Percentiles rank a stretch among this genome's conserved stretches.
Conservation (phyloP, 106 monocot genomes). For the Phalaenopsis equestris region DNA sequence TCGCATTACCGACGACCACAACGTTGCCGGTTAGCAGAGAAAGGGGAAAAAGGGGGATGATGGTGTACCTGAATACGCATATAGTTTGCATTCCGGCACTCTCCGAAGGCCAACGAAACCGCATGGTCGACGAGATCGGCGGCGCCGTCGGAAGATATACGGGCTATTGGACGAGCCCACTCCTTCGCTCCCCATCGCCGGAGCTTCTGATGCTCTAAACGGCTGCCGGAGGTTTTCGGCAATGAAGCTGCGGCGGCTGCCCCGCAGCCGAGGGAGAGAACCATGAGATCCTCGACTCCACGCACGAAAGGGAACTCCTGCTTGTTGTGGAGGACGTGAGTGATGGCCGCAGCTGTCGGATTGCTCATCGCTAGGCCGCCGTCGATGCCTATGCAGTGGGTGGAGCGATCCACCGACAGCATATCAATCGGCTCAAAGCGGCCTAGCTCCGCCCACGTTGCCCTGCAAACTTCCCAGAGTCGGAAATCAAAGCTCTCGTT, state of each 20-base stretch:
- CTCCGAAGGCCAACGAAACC: constrained; percentile 37
- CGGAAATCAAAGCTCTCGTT: constrained; percentile 49
- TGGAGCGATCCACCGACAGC: constrained; percentile 34
- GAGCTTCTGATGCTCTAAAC: neutral
- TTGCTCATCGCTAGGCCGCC: constrained; percentile 51
- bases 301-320: constrained; percentile 58
- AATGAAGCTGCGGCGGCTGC: neutral
- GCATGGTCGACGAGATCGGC: constrained; percentile 42
- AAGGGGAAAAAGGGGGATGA: too few relatives aligned
- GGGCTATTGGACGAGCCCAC: constrained; percentile 4
- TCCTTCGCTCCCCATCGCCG: constrained; percentile 16
- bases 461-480: constrained; percentile 55
- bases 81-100: constrained; percentile 24
- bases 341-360: constrained; percentile 60
- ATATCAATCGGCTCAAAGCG: constrained; percentile 5
- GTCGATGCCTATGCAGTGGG: constrained; percentile 23
- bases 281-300: constrained; percentile 51
- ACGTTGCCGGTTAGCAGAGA: neutral
- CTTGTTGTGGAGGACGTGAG: constrained; percentile 77
- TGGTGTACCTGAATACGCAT: constrained; percentile 31
- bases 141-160: constrained; percentile 3
- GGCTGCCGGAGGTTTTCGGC: constrained; percentile 4
- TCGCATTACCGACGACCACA: neutral
- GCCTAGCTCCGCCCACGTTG: constrained; percentile 26
- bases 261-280: constrained; percentile 53